Evolutionary conservation across 331 rosid species (phyloP).

Genomic region (Arachis monticola): DNA sequence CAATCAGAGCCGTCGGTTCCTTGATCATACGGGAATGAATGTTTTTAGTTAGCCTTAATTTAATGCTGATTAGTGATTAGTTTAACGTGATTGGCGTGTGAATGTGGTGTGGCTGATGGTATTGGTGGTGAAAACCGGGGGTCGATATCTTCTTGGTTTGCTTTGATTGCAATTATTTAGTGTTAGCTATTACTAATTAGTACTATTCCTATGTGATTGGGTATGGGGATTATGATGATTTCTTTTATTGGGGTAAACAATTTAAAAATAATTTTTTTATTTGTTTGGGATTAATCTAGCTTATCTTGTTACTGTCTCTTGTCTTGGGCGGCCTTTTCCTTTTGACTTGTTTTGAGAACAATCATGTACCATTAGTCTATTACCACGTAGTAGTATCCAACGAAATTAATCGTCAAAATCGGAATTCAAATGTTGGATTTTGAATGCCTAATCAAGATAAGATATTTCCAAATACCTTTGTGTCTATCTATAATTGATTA

Average conservation of each 20-base stretch:
- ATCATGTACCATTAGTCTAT: neutral
- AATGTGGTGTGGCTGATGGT: constrained; percentile 1
- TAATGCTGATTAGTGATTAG: too few relatives aligned
- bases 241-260: neutral
- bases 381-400: neutral
- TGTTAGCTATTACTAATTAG: too few relatives aligned
- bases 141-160: neutral
- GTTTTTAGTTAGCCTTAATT: neutral
- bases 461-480: too few relatives aligned
- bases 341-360: neutral
- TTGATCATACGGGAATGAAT: neutral
- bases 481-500: too few relatives aligned
- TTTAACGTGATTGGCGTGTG: neutral
- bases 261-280: neutral
- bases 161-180: neutral
- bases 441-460: neutral
- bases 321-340: neutral
- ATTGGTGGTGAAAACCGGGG: neutral
- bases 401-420: neutral
- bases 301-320: neutral
- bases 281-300: neutral
- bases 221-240: neutral
- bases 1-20: constrained; percentile 31
- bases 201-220: neutral
- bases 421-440: neutral